Conservation (phyloP, 2,329 filamentous ascomycete genomes). For the Onygenales sp. region DNA sequence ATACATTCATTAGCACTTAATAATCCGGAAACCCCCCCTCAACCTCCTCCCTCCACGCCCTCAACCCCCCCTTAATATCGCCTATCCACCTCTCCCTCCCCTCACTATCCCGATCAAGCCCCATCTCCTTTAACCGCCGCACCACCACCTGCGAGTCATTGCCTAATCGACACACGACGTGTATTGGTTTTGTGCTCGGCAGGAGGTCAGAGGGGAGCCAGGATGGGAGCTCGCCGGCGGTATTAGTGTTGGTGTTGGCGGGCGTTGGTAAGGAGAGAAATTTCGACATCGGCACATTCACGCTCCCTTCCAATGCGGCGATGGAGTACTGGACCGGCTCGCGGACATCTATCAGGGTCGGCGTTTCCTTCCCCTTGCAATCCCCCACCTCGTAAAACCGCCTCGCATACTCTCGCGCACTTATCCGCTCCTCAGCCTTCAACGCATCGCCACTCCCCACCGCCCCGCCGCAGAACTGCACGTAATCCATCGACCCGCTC, state of each 20-base stretch:
- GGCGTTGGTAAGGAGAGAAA: constrained; percentile 23
- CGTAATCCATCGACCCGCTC: constrained; percentile 66
- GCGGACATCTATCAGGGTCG: constrained; percentile 70
- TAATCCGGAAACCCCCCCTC: constrained; percentile 34
- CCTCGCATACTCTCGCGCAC: constrained; percentile 49
- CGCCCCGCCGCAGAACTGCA: constrained; percentile 67
- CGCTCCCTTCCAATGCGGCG: constrained; percentile 61
- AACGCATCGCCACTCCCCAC: constrained; percentile 48
- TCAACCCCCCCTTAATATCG: constrained; percentile 34
- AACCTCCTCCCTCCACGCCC: constrained; percentile 33
- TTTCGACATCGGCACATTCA: constrained; percentile 47
- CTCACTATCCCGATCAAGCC: constrained; percentile 17
- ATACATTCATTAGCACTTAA: constrained; percentile 10
- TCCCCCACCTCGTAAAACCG: constrained; percentile 5
- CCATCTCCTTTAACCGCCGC: constrained; percentile 30
- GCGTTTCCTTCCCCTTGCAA: constrained; percentile 19
- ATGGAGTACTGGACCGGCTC: constrained; percentile 79
- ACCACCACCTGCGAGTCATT: constrained; percentile 41
- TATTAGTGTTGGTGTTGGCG: neutral
- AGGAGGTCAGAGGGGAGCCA: constrained; percentile 21
- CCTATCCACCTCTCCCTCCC: constrained; percentile 25
- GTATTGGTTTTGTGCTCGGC: constrained; percentile 20
- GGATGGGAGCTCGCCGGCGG: neutral
- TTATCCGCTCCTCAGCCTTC: constrained; percentile 55
- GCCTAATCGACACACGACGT: constrained; percentile 39